A percentile compares a stretch with the other conserved stretches of the same genome.
Conservation (phyloP, 1,139 yeast species). For the Taphrina confusa region DNA sequence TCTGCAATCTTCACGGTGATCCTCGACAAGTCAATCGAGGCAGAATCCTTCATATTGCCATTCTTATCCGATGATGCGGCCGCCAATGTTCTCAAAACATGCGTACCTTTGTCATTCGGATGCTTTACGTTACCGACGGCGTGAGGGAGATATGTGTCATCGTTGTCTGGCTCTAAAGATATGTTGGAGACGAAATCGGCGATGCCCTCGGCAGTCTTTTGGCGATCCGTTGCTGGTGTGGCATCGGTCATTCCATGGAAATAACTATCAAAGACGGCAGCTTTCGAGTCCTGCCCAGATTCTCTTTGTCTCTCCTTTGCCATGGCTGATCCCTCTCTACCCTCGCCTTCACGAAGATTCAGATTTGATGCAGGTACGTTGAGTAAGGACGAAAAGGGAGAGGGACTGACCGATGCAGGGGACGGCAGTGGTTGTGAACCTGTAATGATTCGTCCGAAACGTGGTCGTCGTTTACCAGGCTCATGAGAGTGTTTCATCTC, state of each 20-base stretch:
- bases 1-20: constrained; percentile 74
- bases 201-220: constrained; percentile 29
- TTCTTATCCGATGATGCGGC: background rate
- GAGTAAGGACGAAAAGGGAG: constrained; percentile 1
- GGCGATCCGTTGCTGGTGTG: background rate
- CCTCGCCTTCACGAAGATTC: constrained; percentile 24
- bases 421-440: constrained; percentile 87
- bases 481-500: constrained; percentile 39
- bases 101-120: constrained; percentile 14
- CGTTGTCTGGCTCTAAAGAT: background rate
- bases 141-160: background rate
- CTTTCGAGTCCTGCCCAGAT: background rate
- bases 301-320: constrained; percentile 29
- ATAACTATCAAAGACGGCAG: background rate
- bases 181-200: constrained; percentile 22
- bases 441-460: constrained; percentile 75
- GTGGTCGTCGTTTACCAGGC: constrained; percentile 53
- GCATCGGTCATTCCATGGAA: background rate
- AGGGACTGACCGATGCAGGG: constrained; percentile 17
- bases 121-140: background rate
- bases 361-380: background rate
- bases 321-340: constrained; percentile 28
- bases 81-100: background rate
- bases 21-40: constrained; percentile 8
- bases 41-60: constrained; percentile 1